Evolutionary conservation across 345 rosid genomes (phyloP).

Genomic region (Microthlaspi erraticum): DNA sequence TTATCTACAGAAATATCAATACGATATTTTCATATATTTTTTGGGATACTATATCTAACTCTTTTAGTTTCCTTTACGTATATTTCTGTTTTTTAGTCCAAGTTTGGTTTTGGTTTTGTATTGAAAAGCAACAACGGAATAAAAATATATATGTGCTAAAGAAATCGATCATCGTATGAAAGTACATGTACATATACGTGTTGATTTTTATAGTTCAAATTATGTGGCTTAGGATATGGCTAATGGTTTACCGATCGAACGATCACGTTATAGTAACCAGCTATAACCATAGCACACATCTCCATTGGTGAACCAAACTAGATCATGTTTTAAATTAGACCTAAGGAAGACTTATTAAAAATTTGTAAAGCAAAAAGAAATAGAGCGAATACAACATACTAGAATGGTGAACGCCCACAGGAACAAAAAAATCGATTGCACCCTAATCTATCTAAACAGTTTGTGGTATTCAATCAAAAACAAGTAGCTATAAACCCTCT

Average conservation of each 20-base stretch:
- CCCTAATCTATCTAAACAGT: slow-evolving; percentile 32
- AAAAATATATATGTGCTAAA: not conserved
- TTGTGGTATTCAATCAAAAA: slow-evolving; percentile 38
- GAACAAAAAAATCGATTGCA: slow-evolving; percentile 20
- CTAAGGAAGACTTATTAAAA: slow-evolving; percentile 8
- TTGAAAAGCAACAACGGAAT: slow-evolving; percentile 1
- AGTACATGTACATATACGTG: not conserved
- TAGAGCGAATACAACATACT: not conserved
- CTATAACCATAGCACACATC: slow-evolving; percentile 22
- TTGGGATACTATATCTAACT: not conserved
- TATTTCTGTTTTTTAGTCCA: not conserved
- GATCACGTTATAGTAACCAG: slow-evolving; percentile 1
- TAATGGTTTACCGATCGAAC: not conserved
- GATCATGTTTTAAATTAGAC: slow-evolving; percentile 6
- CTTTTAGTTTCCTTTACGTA: not conserved
- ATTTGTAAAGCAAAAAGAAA: slow-evolving; percentile 2
- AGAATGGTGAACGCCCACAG: slow-evolving; percentile 36
- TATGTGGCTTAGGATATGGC: not conserved
- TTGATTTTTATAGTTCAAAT: not conserved
- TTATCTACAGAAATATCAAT: not conserved
- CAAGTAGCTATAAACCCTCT: slow-evolving; percentile 30
- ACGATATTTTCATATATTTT: not conserved
- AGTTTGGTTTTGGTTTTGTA: slow-evolving; percentile 15
- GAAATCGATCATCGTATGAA: not conserved
- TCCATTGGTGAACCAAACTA: slow-evolving; percentile 28